These are phyloP conservation scores for Quercus alba DNA, from an alignment of 306 rosid genomes.

Conservation along the genomic window DNA sequence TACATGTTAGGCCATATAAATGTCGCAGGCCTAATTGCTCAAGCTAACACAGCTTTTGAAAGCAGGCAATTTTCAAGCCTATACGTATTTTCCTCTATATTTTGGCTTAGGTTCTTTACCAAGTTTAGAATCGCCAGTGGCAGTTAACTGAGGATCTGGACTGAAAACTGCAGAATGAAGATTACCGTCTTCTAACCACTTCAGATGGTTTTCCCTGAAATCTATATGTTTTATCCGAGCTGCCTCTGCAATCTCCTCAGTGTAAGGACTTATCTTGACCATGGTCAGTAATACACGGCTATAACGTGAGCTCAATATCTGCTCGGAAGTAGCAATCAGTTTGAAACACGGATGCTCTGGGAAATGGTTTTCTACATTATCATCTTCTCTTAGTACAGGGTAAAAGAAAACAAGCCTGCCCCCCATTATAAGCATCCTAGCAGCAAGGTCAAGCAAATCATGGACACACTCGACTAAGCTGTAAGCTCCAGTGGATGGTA, in stretches of 20 bases:
- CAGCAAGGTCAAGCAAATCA: slow-evolving; percentile 91
- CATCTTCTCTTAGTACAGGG: slow-evolving; percentile 88
- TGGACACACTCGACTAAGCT: slow-evolving; percentile 92
- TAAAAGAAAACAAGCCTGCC: slow-evolving; percentile 95
- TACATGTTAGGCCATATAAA: not conserved
- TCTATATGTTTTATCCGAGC: slow-evolving; percentile 66
- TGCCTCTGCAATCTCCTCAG: slow-evolving; percentile 68
- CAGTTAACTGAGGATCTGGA: slow-evolving; percentile 44
- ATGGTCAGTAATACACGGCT: slow-evolving; percentile 84
- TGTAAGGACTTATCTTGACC: slow-evolving; percentile 69
- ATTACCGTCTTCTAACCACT: slow-evolving; percentile 94
- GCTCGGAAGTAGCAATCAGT: slow-evolving; percentile 67
- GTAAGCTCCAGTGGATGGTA: slow-evolving; percentile 93
- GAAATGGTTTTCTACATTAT: slow-evolving; percentile 43
- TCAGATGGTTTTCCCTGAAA: slow-evolving; percentile 83
- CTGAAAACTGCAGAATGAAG: slow-evolving; percentile 93
- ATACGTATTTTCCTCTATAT: slow-evolving; percentile 92
- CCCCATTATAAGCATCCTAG: slow-evolving; percentile 68
- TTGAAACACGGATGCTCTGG: slow-evolving; percentile 82
- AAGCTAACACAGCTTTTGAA: not conserved
- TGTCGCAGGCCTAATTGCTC: not conserved
- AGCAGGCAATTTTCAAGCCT: slow-evolving; percentile 12
- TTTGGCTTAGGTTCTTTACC: slow-evolving; percentile 71
- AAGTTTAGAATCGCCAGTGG: slow-evolving; percentile 37
- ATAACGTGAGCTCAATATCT: slow-evolving; percentile 88